Conservation (phyloP, 2,329 filamentous ascomycete genomes). For the Ceratocystis papillata region DNA sequence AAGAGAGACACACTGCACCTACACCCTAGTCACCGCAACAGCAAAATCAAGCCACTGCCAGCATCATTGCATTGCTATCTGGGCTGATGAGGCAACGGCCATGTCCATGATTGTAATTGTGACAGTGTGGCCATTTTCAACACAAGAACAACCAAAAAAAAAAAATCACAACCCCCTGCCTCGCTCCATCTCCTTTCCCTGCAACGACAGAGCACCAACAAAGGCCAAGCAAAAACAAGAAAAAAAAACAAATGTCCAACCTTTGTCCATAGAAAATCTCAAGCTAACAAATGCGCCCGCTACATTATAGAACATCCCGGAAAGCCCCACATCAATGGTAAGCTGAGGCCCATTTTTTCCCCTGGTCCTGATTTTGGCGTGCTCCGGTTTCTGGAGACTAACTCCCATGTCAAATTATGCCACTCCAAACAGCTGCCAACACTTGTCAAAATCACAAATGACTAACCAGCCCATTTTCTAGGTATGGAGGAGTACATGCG, state of each 20-base stretch:
- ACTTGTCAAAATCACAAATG: neutral
- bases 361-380: constrained; percentile 25
- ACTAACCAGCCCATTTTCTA: constrained; percentile 28
- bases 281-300: constrained; percentile 31
- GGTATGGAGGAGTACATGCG: constrained; percentile 56
- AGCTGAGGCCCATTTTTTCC: constrained; percentile 30
- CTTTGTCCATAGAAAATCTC: constrained; percentile 20
- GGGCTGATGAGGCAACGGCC: too few relatives aligned
- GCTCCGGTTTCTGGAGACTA: constrained; percentile 5
- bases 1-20: too few relatives aligned
- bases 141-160: too few relatives aligned
- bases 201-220: neutral
- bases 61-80: too few relatives aligned
- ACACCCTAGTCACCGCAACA: neutral
- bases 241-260: neutral
- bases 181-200: neutral
- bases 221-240: neutral
- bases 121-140: too few relatives aligned
- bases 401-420: neutral
- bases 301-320: constrained; percentile 50
- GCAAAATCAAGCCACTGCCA: too few relatives aligned
- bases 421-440: neutral
- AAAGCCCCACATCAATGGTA: constrained; percentile 56
- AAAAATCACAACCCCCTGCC: neutral
- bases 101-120: too few relatives aligned